Evolutionary conservation across 176 grass and related monocot genomes (phyloP), one percentile per base, ranked within the genome.

Genomic region (Aegilops speltoides): DNA sequence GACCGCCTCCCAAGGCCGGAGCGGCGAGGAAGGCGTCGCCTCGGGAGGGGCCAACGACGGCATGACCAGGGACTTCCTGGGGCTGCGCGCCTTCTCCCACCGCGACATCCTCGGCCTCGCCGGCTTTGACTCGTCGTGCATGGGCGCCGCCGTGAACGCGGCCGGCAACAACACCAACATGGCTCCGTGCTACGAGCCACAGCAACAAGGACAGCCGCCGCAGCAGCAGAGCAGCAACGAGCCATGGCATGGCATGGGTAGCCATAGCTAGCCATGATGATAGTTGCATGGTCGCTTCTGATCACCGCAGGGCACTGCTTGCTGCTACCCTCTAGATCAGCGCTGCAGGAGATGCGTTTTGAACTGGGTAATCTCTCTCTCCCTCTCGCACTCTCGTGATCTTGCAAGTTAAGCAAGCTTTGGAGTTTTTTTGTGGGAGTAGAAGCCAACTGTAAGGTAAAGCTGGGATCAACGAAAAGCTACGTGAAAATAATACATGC

Each of bases 41-140:
- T 62, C 9, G 1, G 85, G 70, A 1, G 87, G 79, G 1, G 82
- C 68, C 13, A 64, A 76, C 34, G 87, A 93, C 52, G 89, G 87
- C 79, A 86, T 96, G 84, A 98, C 96, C 36, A 92, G 93, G 86
- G 96, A 98, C 83, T 98, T 98, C 86, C 83, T 98, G 13, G 93
- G 96, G 2, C 85, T 98, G 26, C 95, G 94, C 60, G 88, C 96
- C 14, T 87, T 94, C 79, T 94, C 93, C 29, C 94, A 94, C 74
- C 82, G 88, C 37, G 96, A 90, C 64, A 87, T 98, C 41, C 88
- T 98, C 28, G 80, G 80, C 85, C 89, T 98, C 40, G 84, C 96
- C 13, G 88, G 91, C 66, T 91, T 94, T 17, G 89, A 95, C 78
- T 77, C 91, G 28, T 77, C 89, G 66, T 94, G 90, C 90, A 92